Evolutionary conservation across 2,329 filamentous ascomycete genomes (phyloP), one percentile per base, ranked within the genome.

Genomic region (Ophiostoma angusticollis): DNA sequence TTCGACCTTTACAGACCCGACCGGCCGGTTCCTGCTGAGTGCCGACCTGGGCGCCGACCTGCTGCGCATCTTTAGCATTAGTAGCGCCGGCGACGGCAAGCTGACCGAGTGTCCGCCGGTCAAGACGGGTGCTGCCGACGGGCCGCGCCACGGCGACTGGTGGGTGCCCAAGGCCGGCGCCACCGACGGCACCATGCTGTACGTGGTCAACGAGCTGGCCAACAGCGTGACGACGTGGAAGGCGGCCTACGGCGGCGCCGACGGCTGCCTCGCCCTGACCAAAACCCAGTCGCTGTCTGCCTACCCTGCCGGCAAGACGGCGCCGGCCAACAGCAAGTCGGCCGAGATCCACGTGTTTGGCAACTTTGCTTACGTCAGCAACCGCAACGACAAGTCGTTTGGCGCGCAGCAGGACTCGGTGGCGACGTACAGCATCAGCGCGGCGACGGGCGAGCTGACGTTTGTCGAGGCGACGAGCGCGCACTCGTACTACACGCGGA

Each of bases 361-460:
- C 48, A 64, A 67, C 47, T 76, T 71, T 54, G 49, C 80, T 30
- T 67, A 79, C 52, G 68, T 68, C 8, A 68, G 70, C 13, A 81
- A 81, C 61, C 68, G 78, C 40, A 70, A 72, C 45, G 74, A 77
- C 52, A 61, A 68, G 43, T 63, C 69, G 2, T 78, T 76, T 53
- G 59, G 60, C n/a, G 47, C 59, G 3, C 54, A 66, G 32, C 63
- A 70, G 30, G 72, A 77, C 53, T 72, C 74, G 0, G 55, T 78
- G 17, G 64, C 67, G 1, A 69, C 65, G 1, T 78, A 68, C 54
- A 41, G 56, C 3, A 64, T 75, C 39, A 53, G 63, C 37, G 25
- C 53, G 1, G 47, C 53, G 1, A 58, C 68, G 14, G 74, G 74
- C 11, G 62, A 54, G 0, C 54, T 80, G 12, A 52, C 48, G 0